Percentiles rank a stretch among this genome's conserved stretches.
phyloP scores from a whole-genome alignment of 2,329 filamentous ascomycete genomes.

The Colletotrichum noveboracense region DNA sequence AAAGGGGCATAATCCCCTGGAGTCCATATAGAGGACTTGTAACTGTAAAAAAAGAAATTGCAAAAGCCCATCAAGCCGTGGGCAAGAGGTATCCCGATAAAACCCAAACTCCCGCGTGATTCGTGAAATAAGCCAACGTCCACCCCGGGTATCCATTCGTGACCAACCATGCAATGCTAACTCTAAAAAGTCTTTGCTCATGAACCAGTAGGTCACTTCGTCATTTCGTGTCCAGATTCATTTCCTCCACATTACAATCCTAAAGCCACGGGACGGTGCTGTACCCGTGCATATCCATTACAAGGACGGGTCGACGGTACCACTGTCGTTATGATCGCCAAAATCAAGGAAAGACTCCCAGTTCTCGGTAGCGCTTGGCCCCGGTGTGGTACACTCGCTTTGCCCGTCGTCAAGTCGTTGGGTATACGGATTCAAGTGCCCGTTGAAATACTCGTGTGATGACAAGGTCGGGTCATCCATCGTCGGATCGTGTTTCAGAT shows the following conservation, averaged over 20 bases:
- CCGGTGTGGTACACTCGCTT: background rate
- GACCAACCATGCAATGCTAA: slow-evolving; percentile 19
- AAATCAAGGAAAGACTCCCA: slow-evolving; percentile 13
- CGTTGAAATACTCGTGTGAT: slow-evolving; percentile 6
- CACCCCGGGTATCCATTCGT: slow-evolving; percentile 10
- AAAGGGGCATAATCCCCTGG: background rate
- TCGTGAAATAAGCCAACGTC: background rate
- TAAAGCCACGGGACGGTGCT: background rate
- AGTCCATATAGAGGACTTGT: background rate
- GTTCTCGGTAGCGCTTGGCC: background rate
- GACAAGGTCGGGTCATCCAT: background rate
- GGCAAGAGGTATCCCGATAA: background rate
- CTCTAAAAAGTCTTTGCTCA: slow-evolving; percentile 21
- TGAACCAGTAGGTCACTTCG: slow-evolving; percentile 9
- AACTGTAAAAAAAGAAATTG: background rate
- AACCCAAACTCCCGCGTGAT: background rate
- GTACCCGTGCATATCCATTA: background rate
- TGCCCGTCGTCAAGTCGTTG: background rate
- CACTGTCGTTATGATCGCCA: slow-evolving; percentile 23
- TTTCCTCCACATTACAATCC: slow-evolving; percentile 30
- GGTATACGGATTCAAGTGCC: slow-evolving; percentile 12
- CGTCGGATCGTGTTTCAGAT: background rate
- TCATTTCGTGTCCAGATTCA: background rate
- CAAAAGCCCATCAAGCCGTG: background rate
- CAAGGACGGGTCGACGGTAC: slow-evolving; percentile 1